Conservation (phyloP, 495 filamentous ascomycete species). For the Annulohypoxylon moriforme region DNA sequence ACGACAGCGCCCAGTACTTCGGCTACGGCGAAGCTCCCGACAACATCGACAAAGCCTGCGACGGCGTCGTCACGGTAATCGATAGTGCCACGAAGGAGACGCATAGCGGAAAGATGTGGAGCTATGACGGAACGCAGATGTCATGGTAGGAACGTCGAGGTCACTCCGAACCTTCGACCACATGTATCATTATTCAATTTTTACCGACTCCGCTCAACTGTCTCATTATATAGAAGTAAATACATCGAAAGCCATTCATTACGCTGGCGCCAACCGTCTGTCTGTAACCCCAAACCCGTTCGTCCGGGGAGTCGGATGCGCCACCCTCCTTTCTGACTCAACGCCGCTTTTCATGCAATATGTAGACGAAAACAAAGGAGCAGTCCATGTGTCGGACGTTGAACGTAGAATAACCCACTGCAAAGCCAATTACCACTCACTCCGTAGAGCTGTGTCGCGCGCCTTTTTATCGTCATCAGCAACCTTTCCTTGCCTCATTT, state of each 20-base stretch:
- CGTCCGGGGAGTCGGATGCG: not conserved
- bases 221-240: slow-evolving; percentile 13
- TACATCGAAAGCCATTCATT: slow-evolving; percentile 20
- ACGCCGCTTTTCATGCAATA: slow-evolving; percentile 14
- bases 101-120: slow-evolving; percentile 49
- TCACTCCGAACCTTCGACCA: not conserved
- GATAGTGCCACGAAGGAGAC: slow-evolving; percentile 48
- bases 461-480: not conserved
- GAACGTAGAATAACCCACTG: not conserved
- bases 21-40: slow-evolving; percentile 49
- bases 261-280: not conserved
- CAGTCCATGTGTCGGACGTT: not conserved
- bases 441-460: not conserved
- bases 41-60: slow-evolving; percentile 46
- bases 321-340: not conserved
- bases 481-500: not conserved
- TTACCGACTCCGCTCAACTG: not conserved
- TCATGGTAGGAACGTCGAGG: not conserved
- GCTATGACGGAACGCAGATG: slow-evolving; percentile 29
- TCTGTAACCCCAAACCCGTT: not conserved
- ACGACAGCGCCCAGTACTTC: slow-evolving; percentile 48
- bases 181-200: not conserved
- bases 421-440: not conserved
- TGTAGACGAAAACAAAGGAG: slow-evolving; percentile 8
- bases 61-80: slow-evolving; percentile 52